phyloP scores from a whole-genome alignment of 2,329 filamentous ascomycete species.

The Calycina marina region DNA sequence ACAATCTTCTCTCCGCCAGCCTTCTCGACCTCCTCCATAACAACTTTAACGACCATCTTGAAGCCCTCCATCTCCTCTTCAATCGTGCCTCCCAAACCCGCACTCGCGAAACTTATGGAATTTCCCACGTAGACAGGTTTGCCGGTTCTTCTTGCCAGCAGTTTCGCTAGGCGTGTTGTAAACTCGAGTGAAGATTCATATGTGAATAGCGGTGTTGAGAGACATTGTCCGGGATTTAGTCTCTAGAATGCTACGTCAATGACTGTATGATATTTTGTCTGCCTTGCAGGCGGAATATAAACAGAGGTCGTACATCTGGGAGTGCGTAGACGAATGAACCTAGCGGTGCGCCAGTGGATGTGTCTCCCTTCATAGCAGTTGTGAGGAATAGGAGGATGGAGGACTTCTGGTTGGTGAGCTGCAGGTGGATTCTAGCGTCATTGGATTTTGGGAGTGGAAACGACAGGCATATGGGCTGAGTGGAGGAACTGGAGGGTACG shows the following conservation, averaged over 20 bases:
- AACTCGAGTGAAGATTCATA: constrained; percentile 72
- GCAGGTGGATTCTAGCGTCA: constrained; percentile 46
- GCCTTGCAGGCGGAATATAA: constrained; percentile 1
- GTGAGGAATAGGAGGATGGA: constrained; percentile 46
- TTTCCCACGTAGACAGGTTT: constrained; percentile 83
- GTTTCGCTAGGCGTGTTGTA: constrained; percentile 68
- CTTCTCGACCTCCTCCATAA: constrained; percentile 38
- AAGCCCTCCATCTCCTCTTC: constrained; percentile 94
- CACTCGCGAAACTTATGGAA: constrained; percentile 62
- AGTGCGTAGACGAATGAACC: constrained; percentile 91
- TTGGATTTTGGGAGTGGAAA: constrained; percentile 44
- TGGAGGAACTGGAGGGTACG: no score
- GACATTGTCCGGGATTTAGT: constrained; percentile 37
- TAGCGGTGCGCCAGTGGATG: constrained; percentile 39
- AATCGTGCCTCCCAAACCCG: constrained; percentile 63
- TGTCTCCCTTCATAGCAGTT: constrained; percentile 38
- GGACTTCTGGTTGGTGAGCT: constrained; percentile 41
- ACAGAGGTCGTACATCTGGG: constrained; percentile 52
- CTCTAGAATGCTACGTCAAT: constrained; percentile 13
- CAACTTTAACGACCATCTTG: constrained; percentile 55
- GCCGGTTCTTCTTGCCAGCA: constrained; percentile 58
- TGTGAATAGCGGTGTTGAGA: constrained; percentile 68
- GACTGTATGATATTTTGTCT: constrained; percentile 4
- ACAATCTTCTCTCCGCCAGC: constrained; percentile 13
- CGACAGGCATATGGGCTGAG: constrained; percentile 31